A percentile compares a stretch with the other conserved stretches of the same genome.
Evolutionary conservation across 2,329 filamentous ascomycete species (phyloP).

Genomic region (Alternaria triticina): DNA sequence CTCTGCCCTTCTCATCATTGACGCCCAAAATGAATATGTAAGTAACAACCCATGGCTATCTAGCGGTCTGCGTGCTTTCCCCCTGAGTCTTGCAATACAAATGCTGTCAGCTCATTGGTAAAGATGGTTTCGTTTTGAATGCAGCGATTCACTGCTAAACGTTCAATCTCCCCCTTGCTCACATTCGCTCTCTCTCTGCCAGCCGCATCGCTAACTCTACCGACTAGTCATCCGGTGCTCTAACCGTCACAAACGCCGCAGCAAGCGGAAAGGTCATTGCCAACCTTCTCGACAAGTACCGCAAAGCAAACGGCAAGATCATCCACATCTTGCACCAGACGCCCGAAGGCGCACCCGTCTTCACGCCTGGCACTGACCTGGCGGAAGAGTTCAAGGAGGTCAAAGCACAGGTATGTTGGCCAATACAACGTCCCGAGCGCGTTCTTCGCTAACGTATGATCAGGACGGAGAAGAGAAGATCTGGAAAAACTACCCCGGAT

Average conservation of each 20-base stretch:
- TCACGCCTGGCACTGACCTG: slow-evolving; percentile 67
- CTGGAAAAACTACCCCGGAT: slow-evolving; percentile 63
- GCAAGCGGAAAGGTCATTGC: slow-evolving; percentile 64
- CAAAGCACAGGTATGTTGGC: slow-evolving; percentile 48
- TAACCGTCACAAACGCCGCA: slow-evolving; percentile 62
- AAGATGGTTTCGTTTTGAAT: neutral
- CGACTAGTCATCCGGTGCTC: slow-evolving; percentile 56
- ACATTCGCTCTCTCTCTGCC: neutral
- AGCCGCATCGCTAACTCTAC: neutral
- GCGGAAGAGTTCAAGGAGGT: slow-evolving; percentile 68
- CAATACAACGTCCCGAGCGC: neutral
- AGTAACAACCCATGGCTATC: slow-evolving; percentile 65
- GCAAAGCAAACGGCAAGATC: slow-evolving; percentile 60
- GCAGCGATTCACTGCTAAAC: neutral
- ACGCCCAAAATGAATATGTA: slow-evolving; percentile 15
- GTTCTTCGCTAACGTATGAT: neutral
- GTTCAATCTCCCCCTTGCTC: neutral
- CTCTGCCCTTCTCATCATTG: slow-evolving; percentile 44
- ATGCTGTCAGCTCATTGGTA: neutral
- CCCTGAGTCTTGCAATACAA: neutral
- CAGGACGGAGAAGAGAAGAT: slow-evolving; percentile 61
- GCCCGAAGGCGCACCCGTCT: slow-evolving; percentile 68
- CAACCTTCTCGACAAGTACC: slow-evolving; percentile 65
- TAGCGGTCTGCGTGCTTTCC: slow-evolving; percentile 27
- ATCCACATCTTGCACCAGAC: slow-evolving; percentile 68